Evolutionary conservation across 106 monocot genomes (phyloP).

Genomic region (Dioscorea zingiberensis): DNA sequence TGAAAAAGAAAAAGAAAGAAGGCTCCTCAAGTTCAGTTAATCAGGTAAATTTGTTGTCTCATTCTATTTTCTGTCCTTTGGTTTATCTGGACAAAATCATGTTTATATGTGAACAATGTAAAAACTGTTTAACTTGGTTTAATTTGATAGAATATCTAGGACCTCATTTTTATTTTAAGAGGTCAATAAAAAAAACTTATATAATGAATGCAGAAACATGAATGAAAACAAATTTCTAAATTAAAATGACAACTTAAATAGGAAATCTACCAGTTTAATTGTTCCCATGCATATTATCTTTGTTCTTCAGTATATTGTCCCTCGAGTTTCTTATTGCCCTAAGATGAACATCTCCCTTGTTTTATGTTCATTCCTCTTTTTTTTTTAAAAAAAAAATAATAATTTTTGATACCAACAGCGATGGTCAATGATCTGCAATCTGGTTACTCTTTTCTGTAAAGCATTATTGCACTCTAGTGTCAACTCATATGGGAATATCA

Average conservation of each 20-base stretch:
- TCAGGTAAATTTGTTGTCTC: slow-evolving; percentile 25
- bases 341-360: not conserved
- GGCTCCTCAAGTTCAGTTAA: slow-evolving; percentile 11
- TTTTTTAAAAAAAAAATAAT: no score
- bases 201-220: not conserved
- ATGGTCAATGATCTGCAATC: not conserved
- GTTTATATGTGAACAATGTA: not conserved
- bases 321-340: not conserved
- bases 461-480: no score
- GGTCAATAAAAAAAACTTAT: not conserved
- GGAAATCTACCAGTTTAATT: no score
- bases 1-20: slow-evolving; percentile 54
- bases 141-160: not conserved
- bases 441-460: not conserved
- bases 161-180: not conserved
- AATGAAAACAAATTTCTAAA: not conserved
- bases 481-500: not conserved
- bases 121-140: not conserved
- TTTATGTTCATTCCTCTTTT: not conserved
- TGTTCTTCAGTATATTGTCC: no score
- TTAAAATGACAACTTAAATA: no score
- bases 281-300: no score
- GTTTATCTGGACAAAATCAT: not conserved
- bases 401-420: not conserved
- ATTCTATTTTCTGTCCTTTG: not conserved